Evolutionary conservation across 805 yeast species (phyloP).

Genomic region (Clavispora santaluciae): DNA sequence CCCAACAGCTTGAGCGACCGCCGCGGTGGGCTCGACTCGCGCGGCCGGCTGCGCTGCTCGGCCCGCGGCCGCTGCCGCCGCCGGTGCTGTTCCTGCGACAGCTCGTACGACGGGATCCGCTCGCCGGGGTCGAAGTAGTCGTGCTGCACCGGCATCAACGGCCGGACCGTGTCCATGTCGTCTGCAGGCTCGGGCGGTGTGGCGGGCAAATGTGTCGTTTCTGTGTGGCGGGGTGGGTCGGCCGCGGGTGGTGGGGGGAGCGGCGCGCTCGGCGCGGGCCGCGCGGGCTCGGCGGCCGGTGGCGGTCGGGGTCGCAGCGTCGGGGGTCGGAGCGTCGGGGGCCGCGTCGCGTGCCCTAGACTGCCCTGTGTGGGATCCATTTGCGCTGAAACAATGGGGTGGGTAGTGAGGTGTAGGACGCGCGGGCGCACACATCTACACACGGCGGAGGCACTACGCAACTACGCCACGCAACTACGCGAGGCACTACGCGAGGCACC

Average conservation of each 20-base stretch:
- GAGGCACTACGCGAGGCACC: too few species aligned
- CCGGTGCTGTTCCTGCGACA: conserved; percentile 29
- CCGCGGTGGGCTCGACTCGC: conserved; percentile 7
- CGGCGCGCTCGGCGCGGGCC: too few species aligned
- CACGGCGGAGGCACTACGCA: too few species aligned
- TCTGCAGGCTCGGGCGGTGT: too few species aligned
- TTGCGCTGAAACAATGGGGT: too few species aligned
- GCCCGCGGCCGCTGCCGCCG: conserved; percentile 3
- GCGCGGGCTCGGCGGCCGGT: background rate
- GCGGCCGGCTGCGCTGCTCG: conserved; percentile 3
- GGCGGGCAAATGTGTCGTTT: background rate
- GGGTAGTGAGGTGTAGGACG: background rate
- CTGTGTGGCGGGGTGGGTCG: background rate
- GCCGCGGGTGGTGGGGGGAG: background rate
- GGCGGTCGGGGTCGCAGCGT: background rate
- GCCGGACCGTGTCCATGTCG: too few species aligned
- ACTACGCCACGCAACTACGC: too few species aligned
- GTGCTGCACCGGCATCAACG: conserved; percentile 12
- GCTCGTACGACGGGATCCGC: conserved; percentile 39
- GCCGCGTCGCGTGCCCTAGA: too few species aligned
- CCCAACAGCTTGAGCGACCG: conserved; percentile 52
- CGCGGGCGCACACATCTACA: background rate
- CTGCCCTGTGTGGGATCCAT: too few species aligned
- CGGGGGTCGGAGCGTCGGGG: too few species aligned
- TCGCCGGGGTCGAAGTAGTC: conserved; percentile 26